phyloP scores from a whole-genome alignment of 768 basidiomycete species.

The Lentinula sp. region DNA sequence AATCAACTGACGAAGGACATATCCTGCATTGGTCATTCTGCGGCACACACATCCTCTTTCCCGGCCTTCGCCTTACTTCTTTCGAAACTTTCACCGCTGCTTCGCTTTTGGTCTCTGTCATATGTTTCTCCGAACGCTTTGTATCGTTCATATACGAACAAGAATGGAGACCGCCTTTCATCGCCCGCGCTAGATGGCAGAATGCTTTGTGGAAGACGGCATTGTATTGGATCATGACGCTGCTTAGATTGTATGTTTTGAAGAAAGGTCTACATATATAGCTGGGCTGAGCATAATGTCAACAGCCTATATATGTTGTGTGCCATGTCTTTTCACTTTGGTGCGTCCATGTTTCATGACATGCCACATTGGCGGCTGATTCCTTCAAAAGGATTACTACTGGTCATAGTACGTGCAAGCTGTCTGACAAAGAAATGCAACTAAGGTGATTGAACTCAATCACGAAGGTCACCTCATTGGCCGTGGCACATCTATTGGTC shows the following conservation, averaged over 20 bases:
- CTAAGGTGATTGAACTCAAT: background rate
- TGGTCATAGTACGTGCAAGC: conserved; percentile 36
- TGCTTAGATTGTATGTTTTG: conserved; percentile 52
- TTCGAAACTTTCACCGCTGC: conserved; percentile 42
- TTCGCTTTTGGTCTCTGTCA: conserved; percentile 30
- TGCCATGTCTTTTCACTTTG: conserved; percentile 65
- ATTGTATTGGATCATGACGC: conserved; percentile 52
- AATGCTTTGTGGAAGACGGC: conserved; percentile 47
- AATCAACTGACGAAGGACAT: conserved; percentile 15
- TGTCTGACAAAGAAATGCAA: background rate
- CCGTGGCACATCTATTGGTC: conserved; percentile 52
- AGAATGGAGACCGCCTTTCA: conserved; percentile 37
- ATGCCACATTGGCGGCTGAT: conserved; percentile 24
- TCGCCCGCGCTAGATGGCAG: conserved; percentile 34
- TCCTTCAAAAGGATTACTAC: conserved; percentile 32
- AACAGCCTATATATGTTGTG: conserved; percentile 65
- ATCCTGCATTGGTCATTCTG: conserved; percentile 37
- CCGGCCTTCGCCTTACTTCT: conserved; percentile 37
- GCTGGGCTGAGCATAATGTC: background rate
- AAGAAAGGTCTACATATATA: background rate
- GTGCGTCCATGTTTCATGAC: background rate
- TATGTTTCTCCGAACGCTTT: conserved; percentile 54
- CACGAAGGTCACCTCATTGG: conserved; percentile 47
- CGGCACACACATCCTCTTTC: conserved; percentile 30
- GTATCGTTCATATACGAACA: conserved; percentile 44